These are phyloP conservation scores for Phytophthora podocarpi DNA, from an alignment of 352 stramenopile species.

Conservation along the genomic window DNA sequence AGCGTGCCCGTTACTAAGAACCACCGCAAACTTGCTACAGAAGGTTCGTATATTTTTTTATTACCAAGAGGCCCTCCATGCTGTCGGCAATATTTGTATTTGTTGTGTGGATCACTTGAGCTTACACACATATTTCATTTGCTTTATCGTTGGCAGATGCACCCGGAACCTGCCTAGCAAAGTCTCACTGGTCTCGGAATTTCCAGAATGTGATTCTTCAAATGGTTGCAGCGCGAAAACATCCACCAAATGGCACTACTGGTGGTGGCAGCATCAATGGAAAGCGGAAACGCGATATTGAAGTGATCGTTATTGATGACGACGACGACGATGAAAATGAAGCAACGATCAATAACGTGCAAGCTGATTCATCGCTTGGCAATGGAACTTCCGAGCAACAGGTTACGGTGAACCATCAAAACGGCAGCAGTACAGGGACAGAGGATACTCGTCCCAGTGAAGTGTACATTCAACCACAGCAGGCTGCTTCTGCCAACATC, in stretches of 20 bases:
- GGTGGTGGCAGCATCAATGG: conserved; percentile 4
- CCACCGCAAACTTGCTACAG: conserved; percentile 46
- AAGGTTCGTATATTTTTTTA: conserved; percentile 41
- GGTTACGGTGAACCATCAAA: neutral
- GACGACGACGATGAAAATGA: conserved; percentile 20
- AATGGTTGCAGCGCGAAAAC: conserved; percentile 28
- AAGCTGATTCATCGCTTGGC: neutral
- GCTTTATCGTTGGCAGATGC: conserved; percentile 33
- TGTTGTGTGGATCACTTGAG: neutral
- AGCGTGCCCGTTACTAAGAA: conserved; percentile 31
- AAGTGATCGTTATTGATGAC: conserved; percentile 70
- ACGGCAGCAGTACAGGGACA: neutral
- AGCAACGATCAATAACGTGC: neutral
- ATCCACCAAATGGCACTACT: neutral
- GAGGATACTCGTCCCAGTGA: neutral
- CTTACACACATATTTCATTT: neutral
- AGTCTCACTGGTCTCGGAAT: conserved; percentile 48
- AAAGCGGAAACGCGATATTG: conserved; percentile 62
- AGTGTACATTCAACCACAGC: neutral
- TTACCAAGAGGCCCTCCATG: neutral
- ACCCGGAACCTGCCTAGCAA: conserved; percentile 43
- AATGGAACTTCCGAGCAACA: neutral
- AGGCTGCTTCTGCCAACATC: neutral
- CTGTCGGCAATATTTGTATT: neutral
- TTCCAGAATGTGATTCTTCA: conserved; percentile 52